Evolutionary conservation across 164 flowering plant genomes (phyloP), one percentile per base, ranked within the genome.

Genomic region (Aristolochia contorta): DNA sequence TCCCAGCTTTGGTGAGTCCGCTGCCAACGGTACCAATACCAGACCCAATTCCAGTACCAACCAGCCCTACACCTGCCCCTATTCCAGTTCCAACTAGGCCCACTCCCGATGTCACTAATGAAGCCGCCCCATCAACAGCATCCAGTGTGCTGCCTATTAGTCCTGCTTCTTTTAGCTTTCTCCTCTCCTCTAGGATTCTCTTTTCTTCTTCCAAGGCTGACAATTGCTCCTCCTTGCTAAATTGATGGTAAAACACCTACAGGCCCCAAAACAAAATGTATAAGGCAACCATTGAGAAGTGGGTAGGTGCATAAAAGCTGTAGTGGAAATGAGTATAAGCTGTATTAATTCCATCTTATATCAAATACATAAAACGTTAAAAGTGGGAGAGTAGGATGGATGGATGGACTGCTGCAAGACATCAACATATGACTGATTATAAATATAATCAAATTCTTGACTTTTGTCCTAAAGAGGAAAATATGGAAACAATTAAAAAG

Each of bases 91-190:
- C 91, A 16, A 85, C 85, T 54, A 79, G 6, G 9, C 83, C 87
- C 32, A 84, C 88, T 6, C 96, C 85, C 8, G 82, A 69, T 0
- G 84, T 87, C 15, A 83, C 89, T 47, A 78, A 54, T 2, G 78
- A 74, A n/a, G 82, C 84, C 16, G 86, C 97, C 55, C 91, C 93
- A 50, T 79, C 93, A 16, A 89, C 72, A 43, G 96, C 99, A 68
- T 94, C 99, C 95, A 94, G 87, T 1, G 95, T 86, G 81, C 96
- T 91, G 22, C 96, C 96, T 19, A 91, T 85, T 18, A 85, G 72
- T 49, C 97, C 97, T 6, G 78, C 88, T 63, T 78, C 96, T 69
- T 86, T 90, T 69, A 90, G 72, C 66, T 76, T 85, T 78, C 82
- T 84, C 54, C 92, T 78, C 66, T 80, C 79, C 72, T 93, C 97